Base-by-base conservation (phyloP, 1,284 basidiomycete genomes). In the Moniliella sp. region DNA sequence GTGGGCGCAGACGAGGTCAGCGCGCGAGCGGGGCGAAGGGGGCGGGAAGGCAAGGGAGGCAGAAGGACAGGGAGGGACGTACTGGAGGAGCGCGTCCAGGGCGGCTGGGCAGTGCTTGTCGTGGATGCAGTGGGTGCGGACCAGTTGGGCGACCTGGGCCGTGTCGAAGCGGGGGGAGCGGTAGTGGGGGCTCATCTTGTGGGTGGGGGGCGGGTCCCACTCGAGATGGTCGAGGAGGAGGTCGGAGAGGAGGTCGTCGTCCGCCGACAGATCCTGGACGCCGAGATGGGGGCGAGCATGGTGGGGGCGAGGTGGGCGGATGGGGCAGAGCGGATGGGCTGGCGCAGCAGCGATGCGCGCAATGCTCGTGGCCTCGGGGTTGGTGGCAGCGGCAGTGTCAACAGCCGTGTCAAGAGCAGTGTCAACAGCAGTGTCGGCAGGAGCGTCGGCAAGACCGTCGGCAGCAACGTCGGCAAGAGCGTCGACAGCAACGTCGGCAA, bases 101-200 rank as follows among this genome's bases (percentile, higher is more conserved):
- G 52, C 56, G 27, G 36, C 43, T 3, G 35, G 19, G 29, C 56
- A 32, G 32, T 56, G 48, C 8, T 32, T 40, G 35, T 53, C 46
- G 26, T 46, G 39, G 16, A 59, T 46, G 18, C 57, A 44, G 15
- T 43, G 37, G 21, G 45, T 42, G 13, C 49, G 27, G 19, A 59
- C 46, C 19, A 57, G 40, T 19, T 43, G 34, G 18, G 42, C 43
- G 30, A 57, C 45, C 4, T 39, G 35, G 14, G 41, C 40, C 13
- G 52, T 44, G 28, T 55, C 48, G 30, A 53, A 57, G 13, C 56
- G 49, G 21, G 46, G 48, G 0, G 48, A 43, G 13, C 55, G 40
- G 31, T 56, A 57, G 7, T 41, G 32, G 10, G 54, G 50, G 29
- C 56, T 59, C 54, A 59, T 57, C 43, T 59, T 59, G 45, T 59